Conservation (phyloP, 1,139 yeast genomes). For the Yamadazyma pseudoaaseri region DNA sequence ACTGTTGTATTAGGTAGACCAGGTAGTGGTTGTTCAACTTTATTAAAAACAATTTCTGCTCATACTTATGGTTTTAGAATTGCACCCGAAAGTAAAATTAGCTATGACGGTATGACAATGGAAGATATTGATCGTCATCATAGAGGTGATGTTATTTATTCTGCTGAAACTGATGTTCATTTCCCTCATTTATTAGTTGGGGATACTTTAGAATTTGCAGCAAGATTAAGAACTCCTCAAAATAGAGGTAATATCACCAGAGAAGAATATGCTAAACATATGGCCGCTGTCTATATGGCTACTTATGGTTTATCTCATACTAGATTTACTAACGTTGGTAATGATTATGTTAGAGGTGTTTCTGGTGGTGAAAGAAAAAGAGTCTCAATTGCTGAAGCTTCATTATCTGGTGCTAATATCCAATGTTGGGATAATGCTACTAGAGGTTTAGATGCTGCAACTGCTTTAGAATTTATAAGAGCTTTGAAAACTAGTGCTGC, state of each 20-base stretch:
- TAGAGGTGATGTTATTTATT: slow-evolving; percentile 50
- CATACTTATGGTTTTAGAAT: slow-evolving; percentile 36
- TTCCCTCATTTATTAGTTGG: slow-evolving; percentile 54
- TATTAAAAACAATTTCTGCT: slow-evolving; percentile 33
- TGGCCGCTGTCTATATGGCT: slow-evolving; percentile 44
- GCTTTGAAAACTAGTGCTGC: slow-evolving; percentile 66
- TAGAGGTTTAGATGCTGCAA: slow-evolving; percentile 60
- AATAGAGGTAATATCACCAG: slow-evolving; percentile 39
- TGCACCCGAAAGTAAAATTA: slow-evolving; percentile 25
- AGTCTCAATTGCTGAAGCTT: slow-evolving; percentile 44
- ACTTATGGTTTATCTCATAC: slow-evolving; percentile 39
- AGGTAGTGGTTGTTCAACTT: slow-evolving; percentile 37
- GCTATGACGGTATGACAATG: slow-evolving; percentile 53
- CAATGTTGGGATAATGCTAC: slow-evolving; percentile 67
- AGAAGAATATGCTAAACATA: slow-evolving; percentile 39
- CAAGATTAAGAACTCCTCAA: slow-evolving; percentile 41
- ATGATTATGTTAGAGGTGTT: slow-evolving; percentile 38
- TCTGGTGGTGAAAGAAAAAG: slow-evolving; percentile 48
- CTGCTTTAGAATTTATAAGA: slow-evolving; percentile 68
- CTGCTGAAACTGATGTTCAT: slow-evolving; percentile 54
- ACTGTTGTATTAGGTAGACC: slow-evolving; percentile 40
- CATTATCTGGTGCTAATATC: slow-evolving; percentile 34
- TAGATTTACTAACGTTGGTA: slow-evolving; percentile 34
- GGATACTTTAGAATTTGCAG: slow-evolving; percentile 48
- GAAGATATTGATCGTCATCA: slow-evolving; percentile 45